A percentile compares a stretch with the other conserved stretches of the same genome.
phyloP scores from a whole-genome alignment of 2,329 filamentous ascomycete species.

The Talaromyces sp. region DNA sequence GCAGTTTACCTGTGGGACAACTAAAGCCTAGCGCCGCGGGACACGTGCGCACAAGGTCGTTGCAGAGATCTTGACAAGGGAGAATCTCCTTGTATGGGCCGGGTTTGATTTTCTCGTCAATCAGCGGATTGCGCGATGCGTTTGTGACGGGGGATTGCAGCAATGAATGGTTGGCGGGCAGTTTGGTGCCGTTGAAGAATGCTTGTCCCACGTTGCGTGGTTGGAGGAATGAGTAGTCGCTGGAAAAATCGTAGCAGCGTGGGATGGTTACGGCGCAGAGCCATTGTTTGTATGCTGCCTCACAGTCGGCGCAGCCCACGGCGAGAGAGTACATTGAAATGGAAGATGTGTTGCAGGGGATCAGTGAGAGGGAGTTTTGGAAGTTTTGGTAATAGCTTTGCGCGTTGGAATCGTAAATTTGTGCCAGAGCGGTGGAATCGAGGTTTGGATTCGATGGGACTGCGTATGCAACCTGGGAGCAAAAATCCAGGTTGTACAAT shows the following conservation, averaged over 20 bases:
- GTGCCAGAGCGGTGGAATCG: slow-evolving; percentile 58
- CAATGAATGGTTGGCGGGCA: slow-evolving; percentile 37
- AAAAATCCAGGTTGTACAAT: slow-evolving; percentile 83
- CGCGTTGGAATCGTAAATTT: slow-evolving; percentile 76
- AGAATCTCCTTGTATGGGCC: slow-evolving; percentile 93
- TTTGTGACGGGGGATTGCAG: slow-evolving; percentile 42
- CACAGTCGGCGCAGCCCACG: slow-evolving; percentile 71
- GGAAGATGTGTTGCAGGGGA: slow-evolving; percentile 73
- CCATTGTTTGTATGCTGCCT: slow-evolving; percentile 82
- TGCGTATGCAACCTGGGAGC: slow-evolving; percentile 81
- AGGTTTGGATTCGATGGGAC: slow-evolving; percentile 76
- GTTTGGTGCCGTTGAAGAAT: slow-evolving; percentile 64
- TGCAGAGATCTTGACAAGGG: slow-evolving; percentile 84
- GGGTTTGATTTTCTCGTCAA: slow-evolving; percentile 67
- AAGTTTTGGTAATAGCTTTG: slow-evolving; percentile 69
- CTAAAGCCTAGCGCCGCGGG: slow-evolving; percentile 69
- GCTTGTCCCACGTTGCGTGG: slow-evolving; percentile 66
- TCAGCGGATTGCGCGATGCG: slow-evolving; percentile 63
- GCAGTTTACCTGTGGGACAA: slow-evolving; percentile 59
- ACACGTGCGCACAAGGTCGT: slow-evolving; percentile 78
- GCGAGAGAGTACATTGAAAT: slow-evolving; percentile 78
- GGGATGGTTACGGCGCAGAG: slow-evolving; percentile 91
- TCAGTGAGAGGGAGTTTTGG: slow-evolving; percentile 72
- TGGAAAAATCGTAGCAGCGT: slow-evolving; percentile 79
- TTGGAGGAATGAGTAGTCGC: slow-evolving; percentile 52